Percentiles rank a stretch among this genome's conserved stretches.
Evolutionary conservation across 495 filamentous ascomycete species (phyloP).

Genomic region (Xylaria telfairii): DNA sequence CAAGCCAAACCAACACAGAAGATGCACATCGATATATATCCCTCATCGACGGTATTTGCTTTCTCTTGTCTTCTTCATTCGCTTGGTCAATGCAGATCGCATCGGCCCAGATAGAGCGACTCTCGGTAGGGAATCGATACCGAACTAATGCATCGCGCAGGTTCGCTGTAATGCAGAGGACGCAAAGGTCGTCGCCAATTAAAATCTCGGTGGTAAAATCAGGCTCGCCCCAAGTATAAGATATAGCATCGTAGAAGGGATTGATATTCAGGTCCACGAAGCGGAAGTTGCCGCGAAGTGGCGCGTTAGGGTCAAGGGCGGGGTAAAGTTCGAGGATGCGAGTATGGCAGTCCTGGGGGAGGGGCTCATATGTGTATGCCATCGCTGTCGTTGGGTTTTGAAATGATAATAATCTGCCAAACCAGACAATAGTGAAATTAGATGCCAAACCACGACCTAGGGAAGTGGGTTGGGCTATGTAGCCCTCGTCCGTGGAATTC

Average conservation of each 20-base stretch:
- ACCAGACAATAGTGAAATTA: too few species aligned
- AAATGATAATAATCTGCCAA: too few species aligned
- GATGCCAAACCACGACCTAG: too few species aligned
- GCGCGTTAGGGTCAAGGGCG: background rate
- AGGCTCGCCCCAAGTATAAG: background rate
- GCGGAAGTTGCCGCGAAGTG: background rate
- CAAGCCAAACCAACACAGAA: background rate
- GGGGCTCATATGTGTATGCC: background rate
- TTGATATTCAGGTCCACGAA: background rate
- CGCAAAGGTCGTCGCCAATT: background rate
- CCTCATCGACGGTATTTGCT: background rate
- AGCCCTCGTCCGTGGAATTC: too few species aligned
- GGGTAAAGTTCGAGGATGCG: background rate
- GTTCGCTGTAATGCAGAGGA: background rate
- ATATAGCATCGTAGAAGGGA: background rate
- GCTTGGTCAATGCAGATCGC: background rate
- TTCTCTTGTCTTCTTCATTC: background rate
- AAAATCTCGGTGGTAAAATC: background rate
- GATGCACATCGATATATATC: background rate
- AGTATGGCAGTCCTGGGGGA: background rate
- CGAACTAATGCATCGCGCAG: background rate
- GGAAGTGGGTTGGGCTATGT: too few species aligned
- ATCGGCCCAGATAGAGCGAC: background rate
- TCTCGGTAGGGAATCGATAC: background rate
- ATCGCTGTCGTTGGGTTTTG: too few species aligned